phyloP scores from a whole-genome alignment of 495 filamentous ascomycete species.

The Symbiotaphrina buchneri region DNA sequence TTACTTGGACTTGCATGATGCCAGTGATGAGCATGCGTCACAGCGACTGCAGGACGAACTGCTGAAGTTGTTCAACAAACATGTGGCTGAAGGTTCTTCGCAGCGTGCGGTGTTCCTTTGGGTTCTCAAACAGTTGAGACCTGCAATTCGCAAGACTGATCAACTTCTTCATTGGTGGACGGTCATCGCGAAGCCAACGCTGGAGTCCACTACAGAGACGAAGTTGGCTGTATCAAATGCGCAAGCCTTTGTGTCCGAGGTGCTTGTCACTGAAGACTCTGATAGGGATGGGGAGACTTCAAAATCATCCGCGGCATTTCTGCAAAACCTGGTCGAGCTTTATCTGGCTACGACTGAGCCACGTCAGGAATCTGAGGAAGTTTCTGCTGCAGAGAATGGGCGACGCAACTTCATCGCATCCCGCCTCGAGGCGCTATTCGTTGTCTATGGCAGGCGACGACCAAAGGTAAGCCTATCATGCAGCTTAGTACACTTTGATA shows the following conservation, averaged over 20 bases:
- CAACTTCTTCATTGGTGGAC: constrained; percentile 44
- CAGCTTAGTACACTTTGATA: background rate
- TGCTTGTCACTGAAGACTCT: constrained; percentile 32
- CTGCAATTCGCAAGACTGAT: constrained; percentile 26
- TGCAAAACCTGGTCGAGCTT: constrained; percentile 28
- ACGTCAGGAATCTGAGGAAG: constrained; percentile 15
- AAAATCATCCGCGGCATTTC: constrained; percentile 18
- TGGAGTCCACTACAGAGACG: constrained; percentile 29
- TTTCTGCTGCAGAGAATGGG: constrained; percentile 26
- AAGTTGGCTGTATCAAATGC: constrained; percentile 34
- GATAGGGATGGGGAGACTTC: constrained; percentile 18
- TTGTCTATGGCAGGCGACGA: constrained; percentile 38
- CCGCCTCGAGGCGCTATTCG: constrained; percentile 24
- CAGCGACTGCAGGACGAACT: constrained; percentile 47
- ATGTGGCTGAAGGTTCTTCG: constrained; percentile 24
- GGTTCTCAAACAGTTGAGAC: constrained; percentile 32
- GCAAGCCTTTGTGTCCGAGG: constrained; percentile 27
- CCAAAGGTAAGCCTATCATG: constrained; percentile 27
- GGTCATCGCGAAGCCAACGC: constrained; percentile 29
- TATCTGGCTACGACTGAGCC: constrained; percentile 32
- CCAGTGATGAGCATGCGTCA: constrained; percentile 31
- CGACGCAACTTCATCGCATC: constrained; percentile 18
- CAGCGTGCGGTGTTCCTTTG: constrained; percentile 37
- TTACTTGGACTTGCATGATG: constrained; percentile 35
- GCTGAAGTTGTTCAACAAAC: constrained; percentile 30